These are phyloP conservation scores for Lipomyces yamanashiensis DNA, from an alignment of 805 yeast species.

Conservation along the genomic window DNA sequence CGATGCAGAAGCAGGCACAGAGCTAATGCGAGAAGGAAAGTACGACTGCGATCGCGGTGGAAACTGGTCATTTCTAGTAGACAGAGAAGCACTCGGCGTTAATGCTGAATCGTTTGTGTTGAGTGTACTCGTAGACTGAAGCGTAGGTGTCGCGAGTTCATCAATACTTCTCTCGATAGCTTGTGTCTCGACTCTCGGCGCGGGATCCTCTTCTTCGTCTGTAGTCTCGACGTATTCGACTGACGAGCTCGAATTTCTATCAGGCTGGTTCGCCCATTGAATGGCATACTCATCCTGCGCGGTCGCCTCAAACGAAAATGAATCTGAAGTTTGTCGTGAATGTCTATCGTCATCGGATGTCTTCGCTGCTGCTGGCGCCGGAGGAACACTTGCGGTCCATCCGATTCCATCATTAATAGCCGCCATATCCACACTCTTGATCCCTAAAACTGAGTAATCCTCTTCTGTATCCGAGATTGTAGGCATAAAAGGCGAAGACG, in stretches of 20 bases:
- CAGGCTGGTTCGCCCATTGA: constrained; percentile 18
- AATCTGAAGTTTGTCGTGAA: constrained; percentile 16
- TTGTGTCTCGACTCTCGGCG: not conserved
- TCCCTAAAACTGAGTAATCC: too few relatives aligned
- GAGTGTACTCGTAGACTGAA: constrained; percentile 1
- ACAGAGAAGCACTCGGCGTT: not conserved
- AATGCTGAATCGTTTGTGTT: not conserved
- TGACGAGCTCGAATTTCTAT: constrained; percentile 26
- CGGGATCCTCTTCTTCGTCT: constrained; percentile 9
- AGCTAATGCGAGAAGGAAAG: constrained; percentile 13
- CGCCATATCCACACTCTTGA: not conserved
- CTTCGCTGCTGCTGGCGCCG: not conserved
- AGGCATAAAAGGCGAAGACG: constrained; percentile 1
- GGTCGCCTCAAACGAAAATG: constrained; percentile 19
- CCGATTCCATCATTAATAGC: not conserved
- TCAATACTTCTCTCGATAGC: not conserved
- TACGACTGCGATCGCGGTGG: constrained; percentile 32
- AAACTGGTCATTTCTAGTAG: constrained; percentile 5
- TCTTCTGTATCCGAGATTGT: not conserved
- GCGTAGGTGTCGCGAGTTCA: constrained; percentile 16
- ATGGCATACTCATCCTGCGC: constrained; percentile 23
- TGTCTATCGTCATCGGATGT: not conserved
- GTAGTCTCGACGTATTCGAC: constrained; percentile 29
- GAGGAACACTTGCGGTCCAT: constrained; percentile 4
- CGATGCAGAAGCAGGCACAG: not conserved